Conservation (phyloP, 2,329 filamentous ascomycete species). For the Fusarium decemcellulare region DNA sequence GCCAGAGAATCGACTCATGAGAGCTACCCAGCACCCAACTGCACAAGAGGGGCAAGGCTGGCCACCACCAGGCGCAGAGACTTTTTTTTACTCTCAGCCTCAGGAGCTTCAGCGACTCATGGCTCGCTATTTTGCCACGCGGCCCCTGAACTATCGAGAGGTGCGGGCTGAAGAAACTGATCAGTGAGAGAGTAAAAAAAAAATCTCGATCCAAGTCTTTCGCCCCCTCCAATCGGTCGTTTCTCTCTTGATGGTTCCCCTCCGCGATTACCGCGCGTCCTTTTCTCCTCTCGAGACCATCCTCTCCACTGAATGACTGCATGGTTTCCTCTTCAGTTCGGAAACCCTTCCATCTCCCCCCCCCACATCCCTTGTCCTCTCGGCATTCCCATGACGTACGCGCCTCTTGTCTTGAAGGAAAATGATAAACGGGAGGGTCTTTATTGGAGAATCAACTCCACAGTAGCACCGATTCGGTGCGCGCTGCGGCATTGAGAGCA, state of each 20-base stretch:
- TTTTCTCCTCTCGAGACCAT: not conserved
- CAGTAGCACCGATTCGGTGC: constrained; percentile 32
- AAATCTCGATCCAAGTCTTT: not conserved
- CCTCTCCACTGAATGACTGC: constrained; percentile 11
- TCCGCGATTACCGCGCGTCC: constrained; percentile 39
- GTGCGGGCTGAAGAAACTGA: constrained; percentile 8
- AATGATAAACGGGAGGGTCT: constrained; percentile 15
- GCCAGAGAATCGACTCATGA: not conserved
- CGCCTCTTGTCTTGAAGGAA: not conserved
- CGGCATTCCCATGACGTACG: constrained; percentile 31
- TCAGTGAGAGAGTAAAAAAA: not conserved
- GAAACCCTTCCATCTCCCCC: not conserved
- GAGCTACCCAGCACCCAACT: not conserved
- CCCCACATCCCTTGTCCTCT: constrained; percentile 29
- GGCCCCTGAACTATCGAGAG: constrained; percentile 25
- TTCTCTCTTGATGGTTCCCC: constrained; percentile 1
- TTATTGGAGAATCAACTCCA: constrained; percentile 12
- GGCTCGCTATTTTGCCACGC: constrained; percentile 28
- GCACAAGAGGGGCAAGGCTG: constrained; percentile 2
- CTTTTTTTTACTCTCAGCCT: not conserved
- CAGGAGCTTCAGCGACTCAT: constrained; percentile 27
- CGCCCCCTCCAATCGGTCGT: no score
- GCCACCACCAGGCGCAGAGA: not conserved
- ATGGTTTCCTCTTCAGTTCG: not conserved
- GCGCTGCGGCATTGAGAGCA: not conserved